These are phyloP conservation scores for Petrea volubilis DNA, from an alignment of 257 asterid genomes.

Conservation along the genomic window DNA sequence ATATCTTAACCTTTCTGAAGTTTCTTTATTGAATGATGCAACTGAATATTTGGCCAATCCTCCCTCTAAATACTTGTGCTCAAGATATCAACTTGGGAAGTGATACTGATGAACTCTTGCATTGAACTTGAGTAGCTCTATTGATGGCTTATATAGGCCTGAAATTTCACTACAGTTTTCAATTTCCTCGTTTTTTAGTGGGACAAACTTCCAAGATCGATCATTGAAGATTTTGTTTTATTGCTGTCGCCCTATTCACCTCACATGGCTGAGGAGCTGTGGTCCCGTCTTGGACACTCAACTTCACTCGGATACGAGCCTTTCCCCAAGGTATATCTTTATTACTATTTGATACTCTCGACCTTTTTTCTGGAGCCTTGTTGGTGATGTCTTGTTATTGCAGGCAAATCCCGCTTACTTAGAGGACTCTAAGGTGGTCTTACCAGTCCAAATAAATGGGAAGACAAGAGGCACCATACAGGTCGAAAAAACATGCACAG, in stretches of 20 bases:
- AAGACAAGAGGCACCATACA: slow-evolving; percentile 93
- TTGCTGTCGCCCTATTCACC: slow-evolving; percentile 97
- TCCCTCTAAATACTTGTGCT: no score
- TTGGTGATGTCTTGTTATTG: slow-evolving; percentile 19
- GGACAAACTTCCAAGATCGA: slow-evolving; percentile 82
- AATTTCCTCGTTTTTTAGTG: slow-evolving; percentile 54
- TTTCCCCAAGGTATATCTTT: slow-evolving; percentile 70
- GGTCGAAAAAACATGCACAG: slow-evolving; percentile 74
- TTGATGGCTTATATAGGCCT: not conserved
- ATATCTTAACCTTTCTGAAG: no score
- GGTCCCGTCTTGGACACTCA: slow-evolving; percentile 85
- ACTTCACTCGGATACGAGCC: slow-evolving; percentile 75
- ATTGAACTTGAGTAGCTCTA: not conserved
- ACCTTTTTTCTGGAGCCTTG: no score
- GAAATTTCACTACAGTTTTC: slow-evolving; percentile 12
- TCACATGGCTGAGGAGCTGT: slow-evolving; percentile 96
- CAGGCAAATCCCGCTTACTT: slow-evolving; percentile 83
- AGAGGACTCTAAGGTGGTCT: slow-evolving; percentile 61
- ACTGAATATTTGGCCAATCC: no score
- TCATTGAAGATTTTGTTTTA: slow-evolving; percentile 67
- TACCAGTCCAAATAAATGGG: slow-evolving; percentile 93
- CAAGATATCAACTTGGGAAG: not conserved
- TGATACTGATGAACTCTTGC: not conserved
- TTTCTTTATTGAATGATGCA: no score
- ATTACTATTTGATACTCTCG: no score